Evolutionary conservation across 345 rosid genomes (phyloP), one percentile per base, ranked within the genome.

Genomic region (Gossypium sturtianum): DNA sequence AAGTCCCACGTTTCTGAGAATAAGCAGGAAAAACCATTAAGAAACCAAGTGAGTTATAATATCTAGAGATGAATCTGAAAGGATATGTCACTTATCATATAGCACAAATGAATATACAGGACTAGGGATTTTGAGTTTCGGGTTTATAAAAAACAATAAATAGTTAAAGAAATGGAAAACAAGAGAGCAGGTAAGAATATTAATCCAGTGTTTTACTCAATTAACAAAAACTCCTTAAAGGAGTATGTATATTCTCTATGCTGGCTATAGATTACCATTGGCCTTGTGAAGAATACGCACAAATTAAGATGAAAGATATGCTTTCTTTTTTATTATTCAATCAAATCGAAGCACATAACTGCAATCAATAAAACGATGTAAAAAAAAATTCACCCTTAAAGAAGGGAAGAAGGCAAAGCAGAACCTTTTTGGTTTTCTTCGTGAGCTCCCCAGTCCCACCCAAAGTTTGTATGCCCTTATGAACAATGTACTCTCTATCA

Each of bases 401-500:
- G 12, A 56, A 20, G 51, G 22, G 13, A 23, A 47, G 62, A 22
- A 43, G 51, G 44, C 15, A 2, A 49, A 64, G 15, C 51, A 60
- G 70, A 53, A 87, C 95, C 93, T 90, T 87, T 77, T 71, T 87
- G 12, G 67, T 74, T 17, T 88, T 72, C 12, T 12, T n/a, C 3
- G 52, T 22, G 17, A 17, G 19, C 44, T 56, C 78, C 64, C 74
- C 87, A 68, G 83, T 79, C 59, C 93, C 97, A 57, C 99, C 99
- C 80, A 91, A 77, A 58, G 92, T 89, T 79, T 90, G 94, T 82
- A 93, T 96, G 47, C 97, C 97, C 80, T 87, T 82, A 81, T 96
- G 99, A 79, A 93, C 81, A 57, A 93, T 80, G 71, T 89, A 96
- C 83, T 96, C 97, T 1, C 91, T 88, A 74, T 96, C 99, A 65